A percentile compares a stretch with the other conserved stretches of the same genome.
These are phyloP conservation scores for Heritiera littoralis DNA, from an alignment of 345 rosid species.

Conservation along the genomic window DNA sequence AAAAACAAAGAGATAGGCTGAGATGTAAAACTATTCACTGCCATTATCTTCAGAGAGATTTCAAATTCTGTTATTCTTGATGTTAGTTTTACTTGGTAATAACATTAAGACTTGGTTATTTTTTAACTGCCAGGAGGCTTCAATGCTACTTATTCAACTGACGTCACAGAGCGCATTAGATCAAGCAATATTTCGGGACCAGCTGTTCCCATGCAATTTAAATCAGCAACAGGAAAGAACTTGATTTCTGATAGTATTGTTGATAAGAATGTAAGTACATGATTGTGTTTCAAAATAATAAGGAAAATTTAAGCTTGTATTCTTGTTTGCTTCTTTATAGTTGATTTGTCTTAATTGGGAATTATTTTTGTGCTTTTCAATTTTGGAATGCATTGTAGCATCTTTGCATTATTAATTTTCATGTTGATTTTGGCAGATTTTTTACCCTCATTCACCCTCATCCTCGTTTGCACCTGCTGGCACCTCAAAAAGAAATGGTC, in stretches of 20 bases:
- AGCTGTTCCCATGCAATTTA: conserved; percentile 58
- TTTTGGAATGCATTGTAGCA: background rate
- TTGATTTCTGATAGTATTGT: conserved; percentile 43
- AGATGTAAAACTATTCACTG: background rate
- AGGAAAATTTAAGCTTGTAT: background rate
- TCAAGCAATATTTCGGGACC: conserved; percentile 48
- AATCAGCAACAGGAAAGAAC: conserved; percentile 55
- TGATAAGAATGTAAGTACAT: conserved; percentile 67
- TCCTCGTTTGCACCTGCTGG: conserved; percentile 61
- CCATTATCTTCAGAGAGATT: background rate
- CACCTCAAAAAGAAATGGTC: conserved; percentile 55
- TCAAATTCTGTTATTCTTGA: background rate
- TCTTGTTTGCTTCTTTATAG: conserved; percentile 6
- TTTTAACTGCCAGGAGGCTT: conserved; percentile 65
- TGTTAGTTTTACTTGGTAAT: background rate
- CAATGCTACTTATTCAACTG: conserved; percentile 50
- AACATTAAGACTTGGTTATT: background rate
- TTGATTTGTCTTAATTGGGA: conserved; percentile 8
- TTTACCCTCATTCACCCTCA: conserved; percentile 56
- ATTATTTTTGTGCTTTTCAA: background rate
- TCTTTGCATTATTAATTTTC: background rate
- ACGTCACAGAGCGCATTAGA: conserved; percentile 33
- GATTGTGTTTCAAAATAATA: background rate
- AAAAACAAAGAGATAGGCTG: background rate
- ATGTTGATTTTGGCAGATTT: conserved; percentile 37